These are phyloP conservation scores for Arabidopsis hybrid DNA, from an alignment of 441 rosid species.

Conservation along the genomic window DNA sequence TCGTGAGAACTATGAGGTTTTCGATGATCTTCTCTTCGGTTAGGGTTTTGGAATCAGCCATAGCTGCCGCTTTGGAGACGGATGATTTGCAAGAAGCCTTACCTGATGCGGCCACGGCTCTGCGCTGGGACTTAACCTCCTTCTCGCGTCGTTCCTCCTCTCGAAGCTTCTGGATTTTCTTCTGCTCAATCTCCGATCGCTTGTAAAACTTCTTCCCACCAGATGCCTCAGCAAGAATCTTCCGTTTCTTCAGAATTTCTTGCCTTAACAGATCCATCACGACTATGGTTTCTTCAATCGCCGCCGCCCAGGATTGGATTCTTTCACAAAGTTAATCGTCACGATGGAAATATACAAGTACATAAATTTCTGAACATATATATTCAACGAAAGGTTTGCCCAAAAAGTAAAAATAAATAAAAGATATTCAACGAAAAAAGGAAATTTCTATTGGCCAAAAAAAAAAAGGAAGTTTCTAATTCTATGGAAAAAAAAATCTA, in stretches of 20 bases:
- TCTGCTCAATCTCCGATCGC: conserved; percentile 83
- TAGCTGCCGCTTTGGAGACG: conserved; percentile 46
- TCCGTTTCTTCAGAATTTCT: conserved; percentile 74
- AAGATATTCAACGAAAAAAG: no score
- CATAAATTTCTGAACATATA: no score
- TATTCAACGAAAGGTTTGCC: no score
- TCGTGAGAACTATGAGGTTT: conserved; percentile 57
- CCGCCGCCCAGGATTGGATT: conserved; percentile 26
- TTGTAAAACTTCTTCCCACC: conserved; percentile 78
- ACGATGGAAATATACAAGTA: no score
- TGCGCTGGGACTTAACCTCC: conserved; percentile 70
- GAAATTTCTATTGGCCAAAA: no score
- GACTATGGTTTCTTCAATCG: conserved; percentile 14
- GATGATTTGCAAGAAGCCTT: conserved; percentile 41
- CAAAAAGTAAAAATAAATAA: no score
- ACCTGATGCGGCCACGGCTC: conserved; percentile 35
- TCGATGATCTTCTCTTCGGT: conserved; percentile 51
- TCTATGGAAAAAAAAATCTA: no score
- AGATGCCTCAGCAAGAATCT: conserved; percentile 60
- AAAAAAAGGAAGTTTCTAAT: no score
- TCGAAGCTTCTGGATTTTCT: conserved; percentile 77
- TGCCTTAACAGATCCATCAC: conserved; percentile 71
- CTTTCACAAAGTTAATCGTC: neutral
- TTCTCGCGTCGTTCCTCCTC: conserved; percentile 76
- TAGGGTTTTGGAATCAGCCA: conserved; percentile 61